Conservation (phyloP, 2,329 filamentous ascomycete genomes). For the Escovopsis weberi region DNA sequence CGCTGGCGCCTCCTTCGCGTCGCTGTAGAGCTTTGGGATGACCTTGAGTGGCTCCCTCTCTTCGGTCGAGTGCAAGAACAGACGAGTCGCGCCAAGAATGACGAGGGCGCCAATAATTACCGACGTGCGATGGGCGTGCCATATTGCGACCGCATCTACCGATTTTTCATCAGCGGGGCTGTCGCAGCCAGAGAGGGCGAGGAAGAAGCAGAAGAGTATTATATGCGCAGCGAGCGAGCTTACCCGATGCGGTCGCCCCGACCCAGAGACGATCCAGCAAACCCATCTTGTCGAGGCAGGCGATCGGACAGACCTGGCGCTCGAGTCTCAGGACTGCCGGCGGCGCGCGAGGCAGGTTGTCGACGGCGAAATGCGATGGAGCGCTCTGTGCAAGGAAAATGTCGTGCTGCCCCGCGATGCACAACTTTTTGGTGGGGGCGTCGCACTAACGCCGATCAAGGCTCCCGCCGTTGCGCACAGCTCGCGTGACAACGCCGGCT, state of each 20-base stretch:
- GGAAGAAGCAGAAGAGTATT: too few relatives aligned
- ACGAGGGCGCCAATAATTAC: conserved; percentile 26
- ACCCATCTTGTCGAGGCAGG: conserved; percentile 5
- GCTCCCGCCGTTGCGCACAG: too few relatives aligned
- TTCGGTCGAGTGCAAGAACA: conserved; percentile 27
- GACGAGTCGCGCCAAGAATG: conserved; percentile 23
- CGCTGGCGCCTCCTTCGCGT: conserved; percentile 7
- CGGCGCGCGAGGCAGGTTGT: conserved; percentile 2
- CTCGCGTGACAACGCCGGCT: too few relatives aligned
- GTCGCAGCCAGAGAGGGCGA: background rate
- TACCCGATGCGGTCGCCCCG: conserved; percentile 5
- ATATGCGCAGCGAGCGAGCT: background rate
- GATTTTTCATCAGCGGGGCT: conserved; percentile 1
- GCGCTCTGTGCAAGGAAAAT: background rate
- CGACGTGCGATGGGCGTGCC: conserved; percentile 32
- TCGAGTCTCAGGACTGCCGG: background rate
- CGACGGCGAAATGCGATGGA: conserved; percentile 1
- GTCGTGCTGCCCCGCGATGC: conserved; percentile 7
- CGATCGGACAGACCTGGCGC: background rate
- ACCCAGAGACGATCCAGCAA: conserved; percentile 2
- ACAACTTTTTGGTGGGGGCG: conserved; percentile 10
- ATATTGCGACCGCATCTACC: conserved; percentile 25
- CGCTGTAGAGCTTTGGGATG: conserved; percentile 22
- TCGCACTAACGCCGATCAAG: conserved; percentile 1
- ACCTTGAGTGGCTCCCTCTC: conserved; percentile 20